Evolutionary conservation across 257 asterid genomes (phyloP), one percentile per base, ranked within the genome.

Genomic region (Solanum sitiens): DNA sequence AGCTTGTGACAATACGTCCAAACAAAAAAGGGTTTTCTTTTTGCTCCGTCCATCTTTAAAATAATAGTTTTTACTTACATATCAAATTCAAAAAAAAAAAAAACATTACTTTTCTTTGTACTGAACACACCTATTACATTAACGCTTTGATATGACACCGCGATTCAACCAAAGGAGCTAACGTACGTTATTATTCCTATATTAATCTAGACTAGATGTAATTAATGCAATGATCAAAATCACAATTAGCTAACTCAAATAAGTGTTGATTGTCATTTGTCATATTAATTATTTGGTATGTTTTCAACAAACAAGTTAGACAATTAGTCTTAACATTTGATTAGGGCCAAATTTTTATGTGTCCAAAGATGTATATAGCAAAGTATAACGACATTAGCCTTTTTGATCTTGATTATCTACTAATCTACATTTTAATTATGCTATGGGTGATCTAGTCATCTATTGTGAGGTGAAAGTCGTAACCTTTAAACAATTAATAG

Each of bases 141-240:
- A 63, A 9, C 1, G 6, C 70, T 61, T 14, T n/a, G 0, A 63
- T 63, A n/a, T 63, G 15, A 10, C 6, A 32, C 16, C 8, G 25
- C 16, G 15, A 63, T 63, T 63, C 71, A 63, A 63, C 71, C 71
- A 63, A 63, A 63, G 71, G 71, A 63, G 71, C 71, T 63, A 63
- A 63, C 14, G 70, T 23, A 23, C 71, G 7, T 32, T 63, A 63
- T 63, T 63, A 63, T 63, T 63, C 71, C 71, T 10, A n/a, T 75
- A 85, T 86, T 85, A 77, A 47, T 77, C 68, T n/a, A 33, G 70
- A 76, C 75, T n/a, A 77, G 15, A 72, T 7, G 35, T 33, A 86
- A 86, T 89, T 27, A 89, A 89, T 86, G 85, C 53, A 82, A 50
- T 86, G 89, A 86, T 18, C 63, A 16, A 86, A 89, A 40, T 71